Evolutionary conservation across 495 filamentous ascomycete genomes (phyloP).

Genomic region (Talaromyces nanjingensis): DNA sequence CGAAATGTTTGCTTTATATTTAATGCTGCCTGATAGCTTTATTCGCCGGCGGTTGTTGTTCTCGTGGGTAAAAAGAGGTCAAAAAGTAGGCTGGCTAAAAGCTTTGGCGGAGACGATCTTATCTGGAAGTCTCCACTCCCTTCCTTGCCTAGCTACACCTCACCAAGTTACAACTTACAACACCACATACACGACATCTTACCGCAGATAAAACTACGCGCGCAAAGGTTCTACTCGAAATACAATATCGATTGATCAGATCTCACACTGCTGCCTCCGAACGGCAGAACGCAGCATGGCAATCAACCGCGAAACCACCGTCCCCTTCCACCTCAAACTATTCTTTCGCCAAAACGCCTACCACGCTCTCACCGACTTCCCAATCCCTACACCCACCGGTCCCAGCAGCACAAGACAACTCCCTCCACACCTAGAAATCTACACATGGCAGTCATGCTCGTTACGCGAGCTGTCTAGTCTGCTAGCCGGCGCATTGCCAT

Average conservation of each 20-base stretch:
- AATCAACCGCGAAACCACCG: conserved; percentile 65
- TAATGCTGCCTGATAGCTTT: neutral
- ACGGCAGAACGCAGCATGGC: neutral
- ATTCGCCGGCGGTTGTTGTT: neutral
- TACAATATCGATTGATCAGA: no score
- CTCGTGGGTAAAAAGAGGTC: neutral
- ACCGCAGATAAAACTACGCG: conserved; percentile 12
- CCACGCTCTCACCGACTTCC: conserved; percentile 47
- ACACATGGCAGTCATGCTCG: conserved; percentile 83
- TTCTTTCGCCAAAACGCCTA: conserved; percentile 73
- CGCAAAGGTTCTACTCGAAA: neutral
- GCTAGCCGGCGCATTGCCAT: conserved; percentile 57
- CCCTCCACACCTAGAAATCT: conserved; percentile 69
- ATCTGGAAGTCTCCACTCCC: conserved; percentile 1
- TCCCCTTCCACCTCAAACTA: conserved; percentile 85
- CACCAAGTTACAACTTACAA: neutral
- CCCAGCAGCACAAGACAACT: conserved; percentile 39
- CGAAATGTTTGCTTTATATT: neutral
- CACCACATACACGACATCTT: neutral
- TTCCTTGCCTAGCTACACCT: conserved; percentile 4
- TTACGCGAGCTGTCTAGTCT: conserved; percentile 77
- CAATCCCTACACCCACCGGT: conserved; percentile 15
- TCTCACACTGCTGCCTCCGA: neutral
- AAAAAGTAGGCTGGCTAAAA: neutral
- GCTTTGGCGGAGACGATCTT: conserved; percentile 5